These are phyloP conservation scores for Scenedesmus sp. DNA, from an alignment of 163 green algal species.

Conservation along the genomic window DNA sequence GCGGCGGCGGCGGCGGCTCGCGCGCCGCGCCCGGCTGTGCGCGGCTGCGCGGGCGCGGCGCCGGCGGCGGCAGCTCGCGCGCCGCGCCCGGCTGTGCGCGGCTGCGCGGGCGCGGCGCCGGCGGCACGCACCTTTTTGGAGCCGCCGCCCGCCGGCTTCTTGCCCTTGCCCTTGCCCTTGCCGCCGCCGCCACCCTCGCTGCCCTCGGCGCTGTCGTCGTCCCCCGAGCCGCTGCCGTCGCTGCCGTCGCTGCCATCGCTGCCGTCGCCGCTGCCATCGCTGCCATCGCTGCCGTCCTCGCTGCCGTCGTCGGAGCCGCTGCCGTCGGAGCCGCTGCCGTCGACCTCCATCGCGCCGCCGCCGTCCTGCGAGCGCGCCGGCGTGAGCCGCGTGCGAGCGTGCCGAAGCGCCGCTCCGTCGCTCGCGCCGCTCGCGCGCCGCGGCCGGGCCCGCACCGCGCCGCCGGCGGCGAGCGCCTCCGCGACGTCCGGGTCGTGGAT, in stretches of 20 bases:
- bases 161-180: neutral
- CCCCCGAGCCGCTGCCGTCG: conserved; percentile 12
- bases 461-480: conserved; percentile 34
- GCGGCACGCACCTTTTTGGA: conserved; percentile 29
- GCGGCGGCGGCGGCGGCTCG: neutral
- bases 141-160: neutral
- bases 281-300: neutral
- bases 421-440: conserved; percentile 6
- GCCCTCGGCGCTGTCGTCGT: conserved; percentile 43
- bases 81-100: neutral
- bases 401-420: neutral
- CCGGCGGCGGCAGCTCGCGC: neutral
- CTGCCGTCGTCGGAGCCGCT: conserved; percentile 34
- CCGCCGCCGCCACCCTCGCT: conserved; percentile 22
- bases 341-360: neutral
- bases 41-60: too few species aligned
- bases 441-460: neutral
- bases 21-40: neutral
- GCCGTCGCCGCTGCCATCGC: conserved; percentile 52
- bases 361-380: neutral
- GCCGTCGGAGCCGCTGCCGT: conserved; percentile 43
- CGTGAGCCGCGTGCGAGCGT: neutral
- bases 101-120: neutral
- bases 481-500: conserved; percentile 88
- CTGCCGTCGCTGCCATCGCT: conserved; percentile 3